Evolutionary conservation across 805 yeast genomes (phyloP), one percentile per base, ranked within the genome.

Genomic region (Ogataea sp.): DNA sequence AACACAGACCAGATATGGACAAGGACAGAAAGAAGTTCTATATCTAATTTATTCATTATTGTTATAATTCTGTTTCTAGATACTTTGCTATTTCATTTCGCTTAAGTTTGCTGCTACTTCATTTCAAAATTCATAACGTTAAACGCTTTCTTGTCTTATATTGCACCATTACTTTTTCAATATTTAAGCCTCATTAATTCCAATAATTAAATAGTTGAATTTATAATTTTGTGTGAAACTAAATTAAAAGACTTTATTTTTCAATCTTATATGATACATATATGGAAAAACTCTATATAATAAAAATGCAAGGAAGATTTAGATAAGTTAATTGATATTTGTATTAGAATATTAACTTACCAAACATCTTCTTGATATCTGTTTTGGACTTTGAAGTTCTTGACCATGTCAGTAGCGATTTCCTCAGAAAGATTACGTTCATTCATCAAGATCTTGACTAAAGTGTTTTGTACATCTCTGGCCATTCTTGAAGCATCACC

Each of bases 401-500:
- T 84, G 43, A 87, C 72, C 54, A 83, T 68, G 43, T 83, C 93
- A 39, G 75, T 73, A 13, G 95, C 96, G 47, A 76, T 78, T 26
- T 73, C 82, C 42, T 70, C 71, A 6, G 80, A 48, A 23, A 87
- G 62, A n/a, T 70, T 73, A 53, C 89, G 80, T 47, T 76, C 75
- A 40, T 72, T 59, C 34, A 78, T 61, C 36, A 89, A 58, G 42
- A 93, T 80, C 45, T 72, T 67, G 13, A 71, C 70, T 43, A 90
- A 68, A 1, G 90, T 70, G 34, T 68, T 60, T 52, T 84, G 88
- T 9, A 90, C 97, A 56, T 88, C 95, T 64, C 90, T 82, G 4
- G 97, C 96, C 98, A 90, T 93, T 48, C 75, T 77, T 23, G 83
- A 75, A 20, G 98, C 97, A 65, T 93, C 97, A 58, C 97, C 98